Percentiles rank a stretch among this genome's conserved stretches.
phyloP scores from a whole-genome alignment of 2,329 filamentous ascomycete genomes.

The Aureobasidium leucospermi region DNA sequence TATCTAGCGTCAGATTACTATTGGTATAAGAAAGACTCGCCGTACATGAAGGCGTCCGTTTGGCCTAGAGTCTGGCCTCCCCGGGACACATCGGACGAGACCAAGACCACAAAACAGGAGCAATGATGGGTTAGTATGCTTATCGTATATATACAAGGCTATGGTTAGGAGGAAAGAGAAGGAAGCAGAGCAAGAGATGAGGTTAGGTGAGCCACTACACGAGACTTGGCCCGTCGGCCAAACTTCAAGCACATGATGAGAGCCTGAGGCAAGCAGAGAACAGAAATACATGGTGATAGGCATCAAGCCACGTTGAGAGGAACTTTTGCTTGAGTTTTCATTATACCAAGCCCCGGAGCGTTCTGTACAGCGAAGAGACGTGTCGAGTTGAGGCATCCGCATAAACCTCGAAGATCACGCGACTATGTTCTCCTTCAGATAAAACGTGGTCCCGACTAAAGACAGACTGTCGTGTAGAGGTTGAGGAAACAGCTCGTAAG shows the following conservation, averaged over 20 bases:
- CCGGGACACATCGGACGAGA: too few relatives aligned
- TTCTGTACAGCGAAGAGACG: neutral
- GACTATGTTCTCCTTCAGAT: neutral
- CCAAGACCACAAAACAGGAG: too few relatives aligned
- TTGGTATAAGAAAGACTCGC: too few relatives aligned
- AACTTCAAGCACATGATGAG: neutral
- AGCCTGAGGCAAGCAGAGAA: neutral
- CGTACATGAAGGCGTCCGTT: too few relatives aligned
- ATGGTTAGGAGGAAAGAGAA: neutral
- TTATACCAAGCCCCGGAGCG: neutral
- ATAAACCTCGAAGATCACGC: neutral
- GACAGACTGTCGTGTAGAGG: neutral
- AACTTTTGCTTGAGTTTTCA: neutral
- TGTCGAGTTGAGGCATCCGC: neutral
- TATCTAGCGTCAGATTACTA: too few relatives aligned
- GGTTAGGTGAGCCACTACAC: neutral
- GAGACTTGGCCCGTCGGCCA: neutral
- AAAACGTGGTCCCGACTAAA: neutral
- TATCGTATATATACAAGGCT: too few relatives aligned
- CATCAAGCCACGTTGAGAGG: neutral
- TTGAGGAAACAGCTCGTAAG: neutral
- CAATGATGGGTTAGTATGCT: too few relatives aligned
- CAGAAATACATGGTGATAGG: neutral
- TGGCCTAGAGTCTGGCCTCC: too few relatives aligned
- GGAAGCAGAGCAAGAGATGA: neutral